Conservation (phyloP, 768 basidiomycete species). For the Amanita rimosa region DNA sequence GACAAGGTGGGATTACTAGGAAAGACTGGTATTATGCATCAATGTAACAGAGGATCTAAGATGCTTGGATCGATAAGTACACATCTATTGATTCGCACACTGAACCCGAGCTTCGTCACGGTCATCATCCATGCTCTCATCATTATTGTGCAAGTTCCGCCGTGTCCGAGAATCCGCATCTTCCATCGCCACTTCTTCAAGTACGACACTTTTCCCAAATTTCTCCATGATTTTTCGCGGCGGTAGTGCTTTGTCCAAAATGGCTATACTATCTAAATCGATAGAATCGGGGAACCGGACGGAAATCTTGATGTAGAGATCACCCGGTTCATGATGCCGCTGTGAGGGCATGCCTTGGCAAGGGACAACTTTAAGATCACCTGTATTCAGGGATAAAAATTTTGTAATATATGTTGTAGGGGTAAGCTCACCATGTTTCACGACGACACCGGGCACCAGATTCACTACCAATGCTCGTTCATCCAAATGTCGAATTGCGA, state of each 20-base stretch:
- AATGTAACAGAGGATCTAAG: conserved; percentile 21
- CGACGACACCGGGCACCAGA: conserved; percentile 80
- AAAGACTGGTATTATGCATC: conserved; percentile 26
- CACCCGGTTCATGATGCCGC: conserved; percentile 93
- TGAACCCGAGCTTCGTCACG: conserved; percentile 88
- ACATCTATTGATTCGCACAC: conserved; percentile 75
- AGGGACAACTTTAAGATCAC: conserved; percentile 80
- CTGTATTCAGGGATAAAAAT: conserved; percentile 25
- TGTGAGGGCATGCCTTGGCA: conserved; percentile 99
- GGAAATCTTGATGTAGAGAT: conserved; percentile 78
- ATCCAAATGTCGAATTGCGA: conserved; percentile 87
- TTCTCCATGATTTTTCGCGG: conserved; percentile 58
- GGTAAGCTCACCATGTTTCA: conserved; percentile 75
- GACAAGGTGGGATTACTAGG: conserved; percentile 36
- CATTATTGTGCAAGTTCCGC: conserved; percentile 29
- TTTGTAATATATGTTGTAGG: conserved; percentile 1
- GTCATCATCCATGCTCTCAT: conserved; percentile 92
- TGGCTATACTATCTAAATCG: conserved; percentile 49
- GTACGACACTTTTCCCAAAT: conserved; percentile 49
- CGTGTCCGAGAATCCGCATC: conserved; percentile 64
- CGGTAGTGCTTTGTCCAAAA: conserved; percentile 81
- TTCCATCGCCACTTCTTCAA: conserved; percentile 81
- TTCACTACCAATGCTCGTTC: conserved; percentile 80
- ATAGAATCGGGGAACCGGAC: conserved; percentile 87
- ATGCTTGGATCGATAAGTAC: conserved; percentile 10